Percentiles rank a stretch among this genome's conserved stretches.
Conservation (phyloP, 192 early-diverging fungal species). For the Linnemannia schmuckeri region DNA sequence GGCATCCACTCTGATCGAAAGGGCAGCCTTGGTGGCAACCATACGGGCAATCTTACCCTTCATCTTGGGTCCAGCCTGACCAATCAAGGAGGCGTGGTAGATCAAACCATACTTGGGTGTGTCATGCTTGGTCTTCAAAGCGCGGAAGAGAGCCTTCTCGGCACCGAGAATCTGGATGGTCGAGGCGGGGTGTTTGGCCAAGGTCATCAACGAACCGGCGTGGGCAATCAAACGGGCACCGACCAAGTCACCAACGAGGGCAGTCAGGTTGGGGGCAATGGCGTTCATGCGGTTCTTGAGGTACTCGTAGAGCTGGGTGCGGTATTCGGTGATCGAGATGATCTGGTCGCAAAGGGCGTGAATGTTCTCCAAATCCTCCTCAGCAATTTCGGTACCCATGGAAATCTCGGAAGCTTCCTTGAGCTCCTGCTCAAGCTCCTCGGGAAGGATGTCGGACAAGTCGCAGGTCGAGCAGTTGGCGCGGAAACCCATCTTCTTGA, state of each 20-base stretch:
- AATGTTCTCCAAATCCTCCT: constrained; percentile 98
- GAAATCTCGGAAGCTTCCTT: constrained; percentile 98
- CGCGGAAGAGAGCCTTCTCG: constrained; percentile 99
- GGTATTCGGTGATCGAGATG: constrained; percentile 95
- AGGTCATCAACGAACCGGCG: constrained; percentile 95
- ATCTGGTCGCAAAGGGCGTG: constrained; percentile 94
- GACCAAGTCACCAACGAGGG: constrained; percentile 98
- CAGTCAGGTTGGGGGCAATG: constrained; percentile 91
- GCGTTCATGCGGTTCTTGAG: constrained; percentile 97
- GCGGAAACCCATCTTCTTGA: constrained; percentile 94
- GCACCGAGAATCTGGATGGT: constrained; percentile 99
- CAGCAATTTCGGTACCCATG: constrained; percentile 98
- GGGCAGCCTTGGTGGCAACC: constrained; percentile 92
- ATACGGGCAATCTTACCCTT: constrained; percentile 99
- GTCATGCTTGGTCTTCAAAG: constrained; percentile 98
- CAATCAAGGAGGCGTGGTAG: constrained; percentile 97
- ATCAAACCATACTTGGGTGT: constrained; percentile 99
- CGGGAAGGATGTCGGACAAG: constrained; percentile 87
- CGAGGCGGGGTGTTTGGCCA: constrained; percentile 97
- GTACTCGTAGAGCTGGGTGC: constrained; percentile 95
- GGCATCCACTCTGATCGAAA: constrained; percentile 93
- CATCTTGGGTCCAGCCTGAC: constrained; percentile 94
- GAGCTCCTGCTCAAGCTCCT: constrained; percentile 91
- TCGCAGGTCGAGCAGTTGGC: constrained; percentile 84
- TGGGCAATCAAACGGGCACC: constrained; percentile 98